phyloP scores from a whole-genome alignment of 1,284 basidiomycete species.

The Pseudozyma sp. region DNA sequence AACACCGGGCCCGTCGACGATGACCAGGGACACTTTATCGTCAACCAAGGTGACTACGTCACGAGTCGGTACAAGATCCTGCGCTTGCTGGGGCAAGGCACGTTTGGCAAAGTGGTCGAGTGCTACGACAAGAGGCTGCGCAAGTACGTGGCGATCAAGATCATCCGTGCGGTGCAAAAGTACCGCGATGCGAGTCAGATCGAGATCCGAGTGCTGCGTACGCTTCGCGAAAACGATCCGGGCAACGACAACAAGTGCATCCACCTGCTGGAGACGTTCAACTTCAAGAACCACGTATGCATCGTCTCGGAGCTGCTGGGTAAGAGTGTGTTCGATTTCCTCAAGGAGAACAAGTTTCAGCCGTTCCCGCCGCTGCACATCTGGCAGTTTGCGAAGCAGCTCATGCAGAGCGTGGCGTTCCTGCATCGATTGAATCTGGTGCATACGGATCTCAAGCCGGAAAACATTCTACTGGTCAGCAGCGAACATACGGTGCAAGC shows the following conservation, averaged over 20 bases:
- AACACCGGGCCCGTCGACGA: conserved; percentile 65
- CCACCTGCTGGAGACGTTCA: conserved; percentile 92
- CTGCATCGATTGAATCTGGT: conserved; percentile 90
- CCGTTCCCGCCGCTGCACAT: conserved; percentile 97
- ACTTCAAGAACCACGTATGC: conserved; percentile 97
- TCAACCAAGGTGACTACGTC: conserved; percentile 65
- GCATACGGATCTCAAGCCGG: conserved; percentile 97
- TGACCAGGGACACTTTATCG: conserved; percentile 70
- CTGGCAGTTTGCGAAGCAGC: conserved; percentile 91
- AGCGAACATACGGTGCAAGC: conserved; percentile 75
- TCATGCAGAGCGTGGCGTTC: conserved; percentile 93
- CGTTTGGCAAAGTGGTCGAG: conserved; percentile 98
- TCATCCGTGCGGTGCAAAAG: conserved; percentile 75
- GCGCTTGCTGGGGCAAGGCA: conserved; percentile 91
- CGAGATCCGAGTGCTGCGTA: conserved; percentile 93
- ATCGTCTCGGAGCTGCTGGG: conserved; percentile 95
- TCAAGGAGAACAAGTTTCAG: conserved; percentile 96
- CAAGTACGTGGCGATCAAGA: conserved; percentile 93
- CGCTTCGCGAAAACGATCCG: conserved; percentile 90
- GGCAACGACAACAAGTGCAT: conserved; percentile 95
- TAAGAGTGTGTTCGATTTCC: conserved; percentile 98
- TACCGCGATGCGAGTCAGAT: conserved; percentile 98
- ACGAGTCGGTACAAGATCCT: conserved; percentile 76
- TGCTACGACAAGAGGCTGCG: conserved; percentile 79
- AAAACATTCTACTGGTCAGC: conserved; percentile 84